These are phyloP conservation scores for Arthromyces matolae DNA, from an alignment of 768 basidiomycete species.

Conservation along the genomic window DNA sequence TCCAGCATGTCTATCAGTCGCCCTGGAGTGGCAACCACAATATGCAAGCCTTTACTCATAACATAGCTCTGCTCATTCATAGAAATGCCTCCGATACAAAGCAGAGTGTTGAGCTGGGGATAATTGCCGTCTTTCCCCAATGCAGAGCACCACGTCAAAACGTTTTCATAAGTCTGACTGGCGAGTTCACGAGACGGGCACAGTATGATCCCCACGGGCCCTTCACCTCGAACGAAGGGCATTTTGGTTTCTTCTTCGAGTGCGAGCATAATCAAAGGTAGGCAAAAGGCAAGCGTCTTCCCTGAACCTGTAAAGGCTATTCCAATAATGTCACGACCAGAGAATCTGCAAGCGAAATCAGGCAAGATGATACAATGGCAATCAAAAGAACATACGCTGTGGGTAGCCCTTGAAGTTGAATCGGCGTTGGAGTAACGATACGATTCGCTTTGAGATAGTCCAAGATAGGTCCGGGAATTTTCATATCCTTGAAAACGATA, in stretches of 20 bases:
- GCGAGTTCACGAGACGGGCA: constrained; percentile 98
- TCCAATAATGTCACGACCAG: constrained; percentile 96
- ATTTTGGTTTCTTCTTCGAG: constrained; percentile 91
- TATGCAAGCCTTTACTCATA: constrained; percentile 86
- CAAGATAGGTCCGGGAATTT: constrained; percentile 85
- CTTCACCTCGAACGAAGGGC: constrained; percentile 90
- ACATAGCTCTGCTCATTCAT: constrained; percentile 97
- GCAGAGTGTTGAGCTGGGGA: constrained; percentile 80
- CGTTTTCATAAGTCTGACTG: constrained; percentile 94
- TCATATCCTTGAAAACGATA: constrained; percentile 75
- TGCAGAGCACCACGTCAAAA: constrained; percentile 80
- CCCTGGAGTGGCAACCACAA: constrained; percentile 96
- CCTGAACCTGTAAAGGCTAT: constrained; percentile 99
- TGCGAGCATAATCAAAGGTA: constrained; percentile 96
- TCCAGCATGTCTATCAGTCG: constrained; percentile 97
- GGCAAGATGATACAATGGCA: constrained; percentile 6
- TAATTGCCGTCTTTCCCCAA: constrained; percentile 78
- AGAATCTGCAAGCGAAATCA: constrained; percentile 53
- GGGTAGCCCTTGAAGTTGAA: constrained; percentile 95
- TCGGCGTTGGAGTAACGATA: constrained; percentile 87
- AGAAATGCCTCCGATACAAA: constrained; percentile 97
- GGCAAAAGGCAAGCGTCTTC: constrained; percentile 96
- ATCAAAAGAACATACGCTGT: constrained; percentile 57
- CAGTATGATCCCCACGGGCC: constrained; percentile 93
- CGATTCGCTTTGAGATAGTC: constrained; percentile 81